phyloP scores from a whole-genome alignment of 1,139 yeast genomes.

The Geotrichum restrictum region DNA sequence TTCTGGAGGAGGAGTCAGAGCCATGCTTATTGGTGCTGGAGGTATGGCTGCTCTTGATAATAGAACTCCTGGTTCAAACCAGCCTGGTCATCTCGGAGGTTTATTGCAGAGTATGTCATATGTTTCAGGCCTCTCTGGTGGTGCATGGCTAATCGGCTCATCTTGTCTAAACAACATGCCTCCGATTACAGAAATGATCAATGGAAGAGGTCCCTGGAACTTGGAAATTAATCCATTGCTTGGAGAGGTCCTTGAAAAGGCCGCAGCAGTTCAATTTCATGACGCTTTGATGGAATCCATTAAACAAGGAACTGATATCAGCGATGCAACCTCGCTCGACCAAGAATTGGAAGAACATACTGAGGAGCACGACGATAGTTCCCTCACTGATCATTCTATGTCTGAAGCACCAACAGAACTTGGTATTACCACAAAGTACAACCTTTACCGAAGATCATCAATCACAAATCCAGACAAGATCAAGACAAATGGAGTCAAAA shows the following conservation, averaged over 20 bases:
- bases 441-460: not conserved
- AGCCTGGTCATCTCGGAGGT: slow-evolving; percentile 69
- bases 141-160: slow-evolving; percentile 81
- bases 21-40: slow-evolving; percentile 80
- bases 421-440: not conserved
- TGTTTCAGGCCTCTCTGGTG: slow-evolving; percentile 75
- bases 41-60: slow-evolving; percentile 67
- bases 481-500: not conserved
- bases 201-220: slow-evolving; percentile 60
- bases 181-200: slow-evolving; percentile 54
- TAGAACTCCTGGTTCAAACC: slow-evolving; percentile 53
- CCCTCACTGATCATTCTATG: too few relatives aligned
- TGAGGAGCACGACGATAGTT: not conserved
- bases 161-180: slow-evolving; percentile 80
- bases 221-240: slow-evolving; percentile 44
- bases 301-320: not conserved
- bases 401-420: not conserved
- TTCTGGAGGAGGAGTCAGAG: slow-evolving; percentile 83
- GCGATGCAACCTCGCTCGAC: not conserved
- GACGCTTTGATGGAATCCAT: not conserved
- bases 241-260: slow-evolving; percentile 6
- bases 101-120: slow-evolving; percentile 70
- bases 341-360: not conserved
- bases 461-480: not conserved
- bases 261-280: not conserved